Evolutionary conservation across 768 basidiomycete genomes (phyloP).

Genomic region (Wakefieldia striispora): DNA sequence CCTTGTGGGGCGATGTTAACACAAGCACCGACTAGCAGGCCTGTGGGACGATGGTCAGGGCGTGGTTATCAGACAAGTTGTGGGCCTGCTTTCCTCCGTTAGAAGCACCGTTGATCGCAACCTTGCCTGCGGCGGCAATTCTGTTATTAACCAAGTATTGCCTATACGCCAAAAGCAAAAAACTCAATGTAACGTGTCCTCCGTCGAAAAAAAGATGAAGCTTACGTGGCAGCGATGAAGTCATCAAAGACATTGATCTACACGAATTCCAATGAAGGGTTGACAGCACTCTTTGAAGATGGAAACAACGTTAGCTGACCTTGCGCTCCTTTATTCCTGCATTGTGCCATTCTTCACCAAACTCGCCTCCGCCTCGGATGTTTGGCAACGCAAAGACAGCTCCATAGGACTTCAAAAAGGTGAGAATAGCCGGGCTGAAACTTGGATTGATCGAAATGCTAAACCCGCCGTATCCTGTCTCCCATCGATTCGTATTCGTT

Average conservation of each 20-base stretch:
- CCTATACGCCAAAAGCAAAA: constrained; percentile 32
- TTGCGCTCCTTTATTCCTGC: constrained; percentile 71
- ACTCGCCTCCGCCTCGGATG: constrained; percentile 72
- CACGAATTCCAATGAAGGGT: neutral
- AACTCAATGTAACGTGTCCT: neutral
- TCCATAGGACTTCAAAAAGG: constrained; percentile 69
- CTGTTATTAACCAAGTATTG: constrained; percentile 73
- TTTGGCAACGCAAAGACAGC: constrained; percentile 59
- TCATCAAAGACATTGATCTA: constrained; percentile 78
- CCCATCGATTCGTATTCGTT: neutral
- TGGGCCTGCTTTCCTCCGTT: constrained; percentile 60
- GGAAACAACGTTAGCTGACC: constrained; percentile 34
- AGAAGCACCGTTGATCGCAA: constrained; percentile 76
- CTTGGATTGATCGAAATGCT: constrained; percentile 66
- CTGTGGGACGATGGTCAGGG: constrained; percentile 32
- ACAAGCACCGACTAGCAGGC: constrained; percentile 82
- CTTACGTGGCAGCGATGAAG: constrained; percentile 79
- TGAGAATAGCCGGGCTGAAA: constrained; percentile 70
- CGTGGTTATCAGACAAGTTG: neutral
- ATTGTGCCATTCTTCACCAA: constrained; percentile 83
- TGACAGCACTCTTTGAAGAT: constrained; percentile 1
- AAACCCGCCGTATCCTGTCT: constrained; percentile 78
- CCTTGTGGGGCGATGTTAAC: constrained; percentile 76
- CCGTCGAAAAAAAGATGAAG: neutral
- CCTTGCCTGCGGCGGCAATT: constrained; percentile 64